Conservation (phyloP, 495 filamentous ascomycete species). For the Penicillium cosmopolitanum region DNA sequence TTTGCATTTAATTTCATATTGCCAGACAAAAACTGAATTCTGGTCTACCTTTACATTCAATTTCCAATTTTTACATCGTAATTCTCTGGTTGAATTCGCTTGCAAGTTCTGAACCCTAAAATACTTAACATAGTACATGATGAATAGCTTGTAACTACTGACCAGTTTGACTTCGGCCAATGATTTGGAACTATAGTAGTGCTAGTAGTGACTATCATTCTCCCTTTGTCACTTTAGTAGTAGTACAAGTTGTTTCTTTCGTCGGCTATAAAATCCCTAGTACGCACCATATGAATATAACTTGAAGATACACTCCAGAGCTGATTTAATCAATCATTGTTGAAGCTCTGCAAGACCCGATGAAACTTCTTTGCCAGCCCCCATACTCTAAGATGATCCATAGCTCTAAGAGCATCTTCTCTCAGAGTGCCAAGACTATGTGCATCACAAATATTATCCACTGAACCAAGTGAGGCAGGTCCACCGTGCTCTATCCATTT, state of each 20-base stretch:
- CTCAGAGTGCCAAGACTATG: not conserved
- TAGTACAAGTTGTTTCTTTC: too few relatives aligned
- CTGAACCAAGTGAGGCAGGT: not conserved
- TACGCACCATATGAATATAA: not conserved
- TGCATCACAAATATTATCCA: not conserved
- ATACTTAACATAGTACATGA: too few relatives aligned
- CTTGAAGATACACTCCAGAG: not conserved
- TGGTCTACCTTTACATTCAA: too few relatives aligned
- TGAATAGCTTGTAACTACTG: too few relatives aligned
- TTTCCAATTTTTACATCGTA: too few relatives aligned
- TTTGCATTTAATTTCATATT: slow-evolving; percentile 1
- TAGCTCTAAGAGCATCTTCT: not conserved
- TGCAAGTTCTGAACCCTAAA: too few relatives aligned
- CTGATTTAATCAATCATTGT: not conserved
- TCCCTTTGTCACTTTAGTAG: too few relatives aligned
- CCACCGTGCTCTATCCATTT: not conserved
- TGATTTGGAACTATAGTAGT: too few relatives aligned
- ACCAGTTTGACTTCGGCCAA: too few relatives aligned
- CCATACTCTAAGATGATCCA: slow-evolving; percentile 3
- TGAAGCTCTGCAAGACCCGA: slow-evolving; percentile 1
- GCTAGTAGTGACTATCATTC: too few relatives aligned
- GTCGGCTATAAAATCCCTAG: too few relatives aligned
- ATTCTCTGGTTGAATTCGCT: too few relatives aligned
- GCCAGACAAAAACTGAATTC: not conserved
- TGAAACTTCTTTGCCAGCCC: slow-evolving; percentile 1